Evolutionary conservation across 1,284 basidiomycete species (phyloP).

Genomic region (Pseudozyma sp.): DNA sequence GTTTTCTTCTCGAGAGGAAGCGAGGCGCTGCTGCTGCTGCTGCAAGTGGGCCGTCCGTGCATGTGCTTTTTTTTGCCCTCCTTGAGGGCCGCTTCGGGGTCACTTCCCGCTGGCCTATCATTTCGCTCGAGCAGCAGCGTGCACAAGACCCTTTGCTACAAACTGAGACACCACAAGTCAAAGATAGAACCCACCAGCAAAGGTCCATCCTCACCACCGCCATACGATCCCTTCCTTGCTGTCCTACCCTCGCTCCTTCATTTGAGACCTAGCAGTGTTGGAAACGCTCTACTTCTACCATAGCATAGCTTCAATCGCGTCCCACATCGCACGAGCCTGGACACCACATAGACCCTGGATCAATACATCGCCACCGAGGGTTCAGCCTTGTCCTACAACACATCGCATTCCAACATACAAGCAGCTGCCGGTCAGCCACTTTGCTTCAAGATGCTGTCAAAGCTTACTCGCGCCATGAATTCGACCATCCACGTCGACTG

Average conservation of each 20-base stretch:
- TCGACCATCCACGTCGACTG: slow-evolving; percentile 64
- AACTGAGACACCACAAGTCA: no score
- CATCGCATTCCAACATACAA: background rate
- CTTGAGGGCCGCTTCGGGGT: background rate
- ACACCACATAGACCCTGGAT: background rate
- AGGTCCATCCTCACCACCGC: no score
- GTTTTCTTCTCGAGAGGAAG: background rate
- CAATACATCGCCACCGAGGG: background rate
- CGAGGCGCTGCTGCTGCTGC: no score
- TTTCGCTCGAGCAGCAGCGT: background rate
- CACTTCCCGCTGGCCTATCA: background rate
- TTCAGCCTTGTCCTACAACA: background rate
- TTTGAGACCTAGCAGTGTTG: no score
- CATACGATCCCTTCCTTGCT: no score
- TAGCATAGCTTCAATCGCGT: no score
- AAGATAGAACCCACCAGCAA: no score
- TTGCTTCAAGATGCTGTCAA: slow-evolving; percentile 22
- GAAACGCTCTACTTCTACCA: no score
- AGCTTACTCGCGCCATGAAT: slow-evolving; percentile 27
- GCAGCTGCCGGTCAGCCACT: background rate
- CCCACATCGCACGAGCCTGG: no score
- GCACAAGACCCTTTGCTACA: background rate
- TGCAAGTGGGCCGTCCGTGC: slow-evolving; percentile 20
- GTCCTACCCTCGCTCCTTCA: no score
- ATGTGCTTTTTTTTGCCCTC: slow-evolving; percentile 7